Conservation (phyloP, 768 basidiomycete species). For the Hortiboletus flavorubellus region DNA sequence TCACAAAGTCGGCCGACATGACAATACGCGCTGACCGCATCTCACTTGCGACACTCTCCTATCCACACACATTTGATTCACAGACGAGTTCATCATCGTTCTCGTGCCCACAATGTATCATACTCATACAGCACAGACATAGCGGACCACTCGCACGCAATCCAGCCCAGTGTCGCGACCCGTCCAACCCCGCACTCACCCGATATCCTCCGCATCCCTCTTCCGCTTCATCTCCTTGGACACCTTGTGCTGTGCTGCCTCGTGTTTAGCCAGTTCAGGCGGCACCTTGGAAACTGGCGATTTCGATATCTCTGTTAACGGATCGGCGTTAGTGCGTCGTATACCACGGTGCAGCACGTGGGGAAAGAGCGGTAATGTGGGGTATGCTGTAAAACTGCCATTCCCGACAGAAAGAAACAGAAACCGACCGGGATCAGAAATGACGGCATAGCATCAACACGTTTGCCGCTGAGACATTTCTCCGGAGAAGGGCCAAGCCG, state of each 20-base stretch:
- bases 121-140: too few species aligned
- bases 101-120: too few species aligned
- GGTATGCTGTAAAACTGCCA: background rate
- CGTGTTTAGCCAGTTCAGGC: slow-evolving; percentile 84
- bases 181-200: slow-evolving; percentile 23
- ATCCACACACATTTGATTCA: too few species aligned
- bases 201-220: slow-evolving; percentile 78
- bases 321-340: slow-evolving; percentile 16
- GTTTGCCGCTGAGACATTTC: too few species aligned
- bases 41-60: background rate
- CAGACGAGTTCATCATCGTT: too few species aligned
- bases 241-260: slow-evolving; percentile 86
- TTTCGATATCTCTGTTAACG: slow-evolving; percentile 78
- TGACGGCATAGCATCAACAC: background rate
- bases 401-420: too few species aligned
- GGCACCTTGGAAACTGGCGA: slow-evolving; percentile 90
- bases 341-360: background rate
- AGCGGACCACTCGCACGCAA: too few species aligned
- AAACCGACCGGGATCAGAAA: background rate
- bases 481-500: too few species aligned
- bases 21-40: background rate
- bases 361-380: slow-evolving; percentile 10
- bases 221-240: slow-evolving; percentile 95
- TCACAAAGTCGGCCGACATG: slow-evolving; percentile 15
- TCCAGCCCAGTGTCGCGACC: too few species aligned